These are phyloP conservation scores for Diutina ranongensis DNA, from an alignment of 1,139 yeast genomes.

Conservation along the genomic window DNA sequence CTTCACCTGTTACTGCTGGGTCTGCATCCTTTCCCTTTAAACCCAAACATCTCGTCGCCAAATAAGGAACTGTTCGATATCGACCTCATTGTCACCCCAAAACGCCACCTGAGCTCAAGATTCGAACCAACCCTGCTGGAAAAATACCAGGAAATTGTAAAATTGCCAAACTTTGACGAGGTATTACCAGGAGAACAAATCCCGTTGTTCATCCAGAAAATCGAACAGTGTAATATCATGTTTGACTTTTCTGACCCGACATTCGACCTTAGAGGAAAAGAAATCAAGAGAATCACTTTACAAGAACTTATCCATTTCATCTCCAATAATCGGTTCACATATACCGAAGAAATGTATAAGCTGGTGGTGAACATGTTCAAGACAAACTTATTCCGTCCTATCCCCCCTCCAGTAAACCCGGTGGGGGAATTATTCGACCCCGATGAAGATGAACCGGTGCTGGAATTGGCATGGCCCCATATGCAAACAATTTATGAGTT, in stretches of 20 bases:
- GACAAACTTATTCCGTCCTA: constrained; percentile 81
- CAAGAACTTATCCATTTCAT: constrained; percentile 86
- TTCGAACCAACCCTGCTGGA: constrained; percentile 71
- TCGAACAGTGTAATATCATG: constrained; percentile 89
- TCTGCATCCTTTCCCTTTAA: constrained; percentile 16
- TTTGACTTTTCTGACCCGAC: constrained; percentile 94
- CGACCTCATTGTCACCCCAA: constrained; percentile 52
- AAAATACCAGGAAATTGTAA: constrained; percentile 54
- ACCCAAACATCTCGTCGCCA: constrained; percentile 34
- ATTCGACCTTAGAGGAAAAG: constrained; percentile 84
- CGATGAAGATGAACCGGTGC: constrained; percentile 96
- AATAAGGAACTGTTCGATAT: constrained; percentile 32
- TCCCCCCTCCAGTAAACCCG: constrained; percentile 97
- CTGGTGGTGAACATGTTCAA: constrained; percentile 88
- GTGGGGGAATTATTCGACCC: constrained; percentile 95
- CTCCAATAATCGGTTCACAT: constrained; percentile 67
- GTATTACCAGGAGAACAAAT: constrained; percentile 80
- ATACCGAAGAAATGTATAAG: constrained; percentile 83
- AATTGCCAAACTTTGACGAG: constrained; percentile 82
- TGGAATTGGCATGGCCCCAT: constrained; percentile 97
- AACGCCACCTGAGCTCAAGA: constrained; percentile 87
- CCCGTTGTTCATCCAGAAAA: constrained; percentile 71
- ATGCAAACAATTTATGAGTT: constrained; percentile 96
- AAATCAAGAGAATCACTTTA: constrained; percentile 73
- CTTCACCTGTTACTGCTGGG: background rate